Conservation (phyloP, 768 basidiomycete genomes). For the Ephemerocybe angulata region DNA sequence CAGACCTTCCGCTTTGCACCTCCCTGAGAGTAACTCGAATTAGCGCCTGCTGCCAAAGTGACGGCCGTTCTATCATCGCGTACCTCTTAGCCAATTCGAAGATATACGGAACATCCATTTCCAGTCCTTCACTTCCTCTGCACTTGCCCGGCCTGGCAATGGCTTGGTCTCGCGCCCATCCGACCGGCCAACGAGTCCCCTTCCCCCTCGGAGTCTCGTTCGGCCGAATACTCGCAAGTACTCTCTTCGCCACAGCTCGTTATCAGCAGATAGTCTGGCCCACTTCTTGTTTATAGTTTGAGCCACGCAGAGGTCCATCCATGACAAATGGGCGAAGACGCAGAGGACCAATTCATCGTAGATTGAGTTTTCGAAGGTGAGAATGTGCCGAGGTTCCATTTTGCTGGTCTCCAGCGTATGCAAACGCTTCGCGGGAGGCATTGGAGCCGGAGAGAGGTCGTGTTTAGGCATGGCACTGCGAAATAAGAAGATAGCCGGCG, state of each 20-base stretch:
- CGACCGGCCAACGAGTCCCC: slow-evolving; percentile 52
- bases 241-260: slow-evolving; percentile 68
- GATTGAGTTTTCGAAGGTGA: slow-evolving; percentile 52
- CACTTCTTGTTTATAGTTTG: slow-evolving; percentile 65
- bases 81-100: slow-evolving; percentile 79
- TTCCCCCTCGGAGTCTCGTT: slow-evolving; percentile 61
- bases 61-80: slow-evolving; percentile 18
- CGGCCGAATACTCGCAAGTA: slow-evolving; percentile 67
- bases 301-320: slow-evolving; percentile 61
- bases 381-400: slow-evolving; percentile 11
- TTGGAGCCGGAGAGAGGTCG: slow-evolving; percentile 39
- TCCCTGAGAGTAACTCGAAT: slow-evolving; percentile 42
- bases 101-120: slow-evolving; percentile 87
- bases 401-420: slow-evolving; percentile 27
- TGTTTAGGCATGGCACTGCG: slow-evolving; percentile 46
- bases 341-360: slow-evolving; percentile 75
- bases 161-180: slow-evolving; percentile 59
- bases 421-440: slow-evolving; percentile 59
- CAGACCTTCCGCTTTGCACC: slow-evolving; percentile 50
- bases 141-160: slow-evolving; percentile 50
- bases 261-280: slow-evolving; percentile 63
- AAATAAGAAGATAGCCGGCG: background rate
- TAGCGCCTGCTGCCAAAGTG: slow-evolving; percentile 4
- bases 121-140: slow-evolving; percentile 55
- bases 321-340: slow-evolving; percentile 70